phyloP scores from a whole-genome alignment of 2,329 filamentous ascomycete genomes.

The Oidium heveae region DNA sequence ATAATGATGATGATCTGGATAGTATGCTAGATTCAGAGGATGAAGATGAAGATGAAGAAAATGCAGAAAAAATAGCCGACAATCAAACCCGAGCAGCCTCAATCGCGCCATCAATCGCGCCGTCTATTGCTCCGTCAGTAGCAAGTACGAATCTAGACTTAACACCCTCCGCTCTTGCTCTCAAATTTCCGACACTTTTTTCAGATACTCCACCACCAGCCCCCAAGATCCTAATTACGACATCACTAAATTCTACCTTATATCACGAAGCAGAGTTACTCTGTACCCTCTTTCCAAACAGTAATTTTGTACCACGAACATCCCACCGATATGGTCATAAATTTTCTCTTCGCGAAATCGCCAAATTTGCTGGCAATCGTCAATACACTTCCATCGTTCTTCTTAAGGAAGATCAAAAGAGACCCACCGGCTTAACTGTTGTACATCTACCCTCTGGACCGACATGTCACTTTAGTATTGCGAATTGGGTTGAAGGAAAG shows the following conservation, averaged over 20 bases:
- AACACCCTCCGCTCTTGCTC: slow-evolving; percentile 30
- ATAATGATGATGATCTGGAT: slow-evolving; percentile 42
- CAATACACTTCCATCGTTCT: slow-evolving; percentile 68
- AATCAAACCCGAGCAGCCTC: slow-evolving; percentile 13
- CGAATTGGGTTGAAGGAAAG: slow-evolving; percentile 73
- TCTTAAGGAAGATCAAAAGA: slow-evolving; percentile 73
- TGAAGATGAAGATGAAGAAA: slow-evolving; percentile 19
- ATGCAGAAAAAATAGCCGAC: slow-evolving; percentile 16
- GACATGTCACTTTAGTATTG: slow-evolving; percentile 78
- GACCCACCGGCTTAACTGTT: slow-evolving; percentile 56
- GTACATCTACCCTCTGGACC: slow-evolving; percentile 66
- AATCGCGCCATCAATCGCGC: slow-evolving; percentile 21
- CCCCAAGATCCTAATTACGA: slow-evolving; percentile 83
- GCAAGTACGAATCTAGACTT: slow-evolving; percentile 38
- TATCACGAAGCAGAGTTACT: slow-evolving; percentile 63
- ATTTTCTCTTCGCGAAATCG: slow-evolving; percentile 78
- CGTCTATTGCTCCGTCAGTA: slow-evolving; percentile 24
- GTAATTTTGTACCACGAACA: slow-evolving; percentile 62
- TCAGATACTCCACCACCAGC: slow-evolving; percentile 28
- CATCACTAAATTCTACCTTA: slow-evolving; percentile 65
- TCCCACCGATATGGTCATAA: slow-evolving; percentile 68
- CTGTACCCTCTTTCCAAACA: slow-evolving; percentile 55
- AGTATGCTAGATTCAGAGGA: slow-evolving; percentile 51
- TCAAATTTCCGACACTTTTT: slow-evolving; percentile 38
- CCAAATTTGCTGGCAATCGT: slow-evolving; percentile 57